Base-by-base conservation (phyloP, 495 filamentous ascomycete genomes). In the Letharia lupina region DNA sequence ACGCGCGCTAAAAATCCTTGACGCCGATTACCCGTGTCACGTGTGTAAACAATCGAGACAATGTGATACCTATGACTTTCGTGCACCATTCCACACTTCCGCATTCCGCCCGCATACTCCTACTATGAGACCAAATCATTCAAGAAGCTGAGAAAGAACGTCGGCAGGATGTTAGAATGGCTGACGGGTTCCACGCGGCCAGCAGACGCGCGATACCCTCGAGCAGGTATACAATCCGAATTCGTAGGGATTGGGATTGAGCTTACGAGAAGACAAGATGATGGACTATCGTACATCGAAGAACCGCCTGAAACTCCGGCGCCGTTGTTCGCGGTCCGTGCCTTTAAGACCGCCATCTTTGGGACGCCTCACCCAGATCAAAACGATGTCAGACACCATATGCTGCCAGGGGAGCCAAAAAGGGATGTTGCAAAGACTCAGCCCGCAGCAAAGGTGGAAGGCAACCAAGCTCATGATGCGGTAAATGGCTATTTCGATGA, bases 231-330 rank as follows among this genome's bases (percentile, higher is more conserved):
- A 60, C 62, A 7, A 28, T 31, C n/a, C n/a, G n/a, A 41, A 4
- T 9, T 20, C 39, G 41, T 18, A 66, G n/a, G 20, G 33, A n/a
- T 40, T 33, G 18, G 31, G 33, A 40, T 57, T 33, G 44, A 60
- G 56, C 44, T 50, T 35, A 64, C 61, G 31, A 54, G 48, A 31
- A 4, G 40, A 7, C 42, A 28, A 69, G 68, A 67, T 28, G 56
- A 70, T 18, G 65, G 65, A 9, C 33, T 28, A 15, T 68, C 67
- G 20, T 71, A 52, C 60, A 52, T 69, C 8, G 69, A 80, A 28
- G 91, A 96, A 56, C 81, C 83, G 11, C 94, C 93, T 66, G 91
- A 96, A 68, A 98, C 94, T 9, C 95, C 94, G 15, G 95, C 91
- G 37, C 91, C 93, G 33, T 84, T 96, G 3, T 98, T 98, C 78